Evolutionary conservation across 2,329 filamentous ascomycete species (phyloP), one percentile per base, ranked within the genome.

Genomic region (Beauveria caledonica): DNA sequence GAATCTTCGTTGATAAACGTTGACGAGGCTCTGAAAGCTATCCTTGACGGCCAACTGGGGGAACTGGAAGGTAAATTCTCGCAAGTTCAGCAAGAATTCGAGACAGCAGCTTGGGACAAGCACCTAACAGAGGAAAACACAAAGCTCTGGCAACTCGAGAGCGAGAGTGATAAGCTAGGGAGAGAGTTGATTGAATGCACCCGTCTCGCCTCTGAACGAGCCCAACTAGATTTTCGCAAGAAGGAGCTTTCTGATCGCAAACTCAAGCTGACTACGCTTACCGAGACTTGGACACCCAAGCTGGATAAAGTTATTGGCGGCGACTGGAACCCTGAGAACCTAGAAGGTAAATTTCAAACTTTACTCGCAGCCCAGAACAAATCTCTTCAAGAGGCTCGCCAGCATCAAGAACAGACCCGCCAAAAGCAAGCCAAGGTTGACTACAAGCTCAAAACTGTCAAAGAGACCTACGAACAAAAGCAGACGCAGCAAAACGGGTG

Each of bases 161-260:
- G 82, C 21, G 85, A 88, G 67, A 87, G 83, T 62, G 85, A 89
- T 40, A 85, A 80, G 65, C 79, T 97, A 29, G 87, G 88, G 49
- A 77, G 81, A n/a, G 93, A 97, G 69, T 82, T 97, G 40, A 82
- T 92, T 9, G 88, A 95, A 67, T 90, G 88, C 62, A 96, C 89
- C 2, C 86, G 87, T 61, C 83, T 89, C 61, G 91, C 92, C 6
- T 86, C 87, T 4, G 92, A 96, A 63, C 83, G 92, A 42, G 94
- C 93, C 13, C 87, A 89, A 66, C 80, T 99, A 11, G 90, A 96
- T 61, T 86, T 89, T 66, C 81, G 92, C 39, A 92, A 88, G 68
- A 92, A 92, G 66, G 89, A 96, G 68, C 74, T 91, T 29, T 83
- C 84, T 64, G 87, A 91, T 65, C 84, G 87, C 60, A 84, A 89